Evolutionary conservation across 371 early-diverging fungal genomes (phyloP).

Genomic region (Parasitella parasitica): DNA sequence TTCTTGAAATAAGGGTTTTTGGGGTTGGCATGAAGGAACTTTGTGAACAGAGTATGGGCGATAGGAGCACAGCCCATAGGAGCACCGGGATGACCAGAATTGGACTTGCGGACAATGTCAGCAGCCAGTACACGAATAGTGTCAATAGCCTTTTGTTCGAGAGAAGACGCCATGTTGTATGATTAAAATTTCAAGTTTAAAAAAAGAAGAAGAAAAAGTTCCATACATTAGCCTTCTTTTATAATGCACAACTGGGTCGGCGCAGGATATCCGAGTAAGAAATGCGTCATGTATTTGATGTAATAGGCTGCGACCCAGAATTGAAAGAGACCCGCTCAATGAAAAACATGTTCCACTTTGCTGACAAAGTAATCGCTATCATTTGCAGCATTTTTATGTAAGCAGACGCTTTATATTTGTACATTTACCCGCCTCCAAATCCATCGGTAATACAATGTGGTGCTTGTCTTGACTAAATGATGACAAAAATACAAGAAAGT

Average conservation of each 20-base stretch:
- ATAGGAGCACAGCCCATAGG: conserved; percentile 97
- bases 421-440: neutral
- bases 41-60: conserved; percentile 88
- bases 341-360: neutral
- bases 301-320: neutral
- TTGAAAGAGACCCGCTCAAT: neutral
- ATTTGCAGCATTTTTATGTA: neutral
- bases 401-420: neutral
- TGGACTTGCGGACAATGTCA: conserved; percentile 90
- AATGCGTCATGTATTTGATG: neutral
- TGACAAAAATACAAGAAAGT: neutral
- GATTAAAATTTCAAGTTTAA: neutral
- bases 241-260: neutral
- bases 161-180: conserved; percentile 9
- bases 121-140: conserved; percentile 94
- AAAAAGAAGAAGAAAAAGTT: neutral
- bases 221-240: neutral
- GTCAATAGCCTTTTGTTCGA: conserved; percentile 60
- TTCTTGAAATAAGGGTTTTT: conserved; percentile 86
- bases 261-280: neutral
- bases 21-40: conserved; percentile 81
- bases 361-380: neutral
- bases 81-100: conserved; percentile 99
- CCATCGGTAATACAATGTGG: neutral
- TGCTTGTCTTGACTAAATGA: neutral